Conservation (phyloP, 371 early-diverging fungal genomes). For the Mucor lusitanicus region DNA sequence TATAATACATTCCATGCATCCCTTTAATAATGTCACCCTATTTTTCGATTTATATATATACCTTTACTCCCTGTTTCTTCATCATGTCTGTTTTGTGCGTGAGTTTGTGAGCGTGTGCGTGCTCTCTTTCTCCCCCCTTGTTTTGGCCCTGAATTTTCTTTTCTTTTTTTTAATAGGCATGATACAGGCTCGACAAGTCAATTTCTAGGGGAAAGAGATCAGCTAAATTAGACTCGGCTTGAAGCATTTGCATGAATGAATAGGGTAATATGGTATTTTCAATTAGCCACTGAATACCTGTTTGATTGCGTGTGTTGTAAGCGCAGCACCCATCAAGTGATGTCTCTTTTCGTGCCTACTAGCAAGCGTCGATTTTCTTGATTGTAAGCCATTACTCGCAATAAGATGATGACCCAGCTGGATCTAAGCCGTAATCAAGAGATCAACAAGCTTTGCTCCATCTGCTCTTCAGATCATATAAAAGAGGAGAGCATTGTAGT, state of each 20-base stretch:
- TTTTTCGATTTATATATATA: background rate
- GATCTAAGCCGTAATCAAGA: background rate
- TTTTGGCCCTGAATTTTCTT: background rate
- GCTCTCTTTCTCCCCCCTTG: background rate
- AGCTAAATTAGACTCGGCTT: background rate
- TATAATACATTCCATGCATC: slow-evolving; percentile 13
- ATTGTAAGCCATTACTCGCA: background rate
- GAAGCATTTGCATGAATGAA: background rate
- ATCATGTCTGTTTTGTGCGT: background rate
- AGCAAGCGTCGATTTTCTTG: background rate
- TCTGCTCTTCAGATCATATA: background rate
- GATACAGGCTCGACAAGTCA: background rate
- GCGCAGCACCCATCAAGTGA: background rate
- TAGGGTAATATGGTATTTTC: background rate
- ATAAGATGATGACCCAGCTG: too few species aligned
- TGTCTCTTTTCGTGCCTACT: background rate
- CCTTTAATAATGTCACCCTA: slow-evolving; percentile 8
- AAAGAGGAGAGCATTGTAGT: background rate
- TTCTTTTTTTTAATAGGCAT: background rate
- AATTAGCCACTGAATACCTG: background rate
- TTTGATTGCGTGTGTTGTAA: background rate
- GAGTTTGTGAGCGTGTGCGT: too few species aligned
- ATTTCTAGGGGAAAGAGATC: background rate
- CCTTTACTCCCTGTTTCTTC: background rate
- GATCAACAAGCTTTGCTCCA: background rate